Base-by-base conservation (phyloP, 495 filamentous ascomycete species). In the Tetracladium marchalianum region DNA sequence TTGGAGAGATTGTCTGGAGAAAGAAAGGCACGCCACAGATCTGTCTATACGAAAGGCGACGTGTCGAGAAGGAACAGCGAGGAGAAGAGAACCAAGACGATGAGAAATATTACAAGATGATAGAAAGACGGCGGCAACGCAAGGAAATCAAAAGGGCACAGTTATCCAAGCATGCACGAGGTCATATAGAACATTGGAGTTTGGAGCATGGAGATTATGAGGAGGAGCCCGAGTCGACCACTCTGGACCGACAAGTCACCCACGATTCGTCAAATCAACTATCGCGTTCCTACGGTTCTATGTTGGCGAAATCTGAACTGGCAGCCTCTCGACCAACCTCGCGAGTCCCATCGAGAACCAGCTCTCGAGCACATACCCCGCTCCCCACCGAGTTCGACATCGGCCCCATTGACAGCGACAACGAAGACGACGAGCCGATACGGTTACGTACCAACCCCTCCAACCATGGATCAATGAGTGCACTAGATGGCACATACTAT, bases 1-100 rank as follows among this genome's bases (percentile, higher is more conserved):
- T 86, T 17, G 90, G 92, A 39, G 93, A 99, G 63, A 86, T 99
- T 31, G 70, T 85, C 16, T 99, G 92, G 92, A 78, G 90, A 34
- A 88, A 82, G 59, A 82, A 85, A 58, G 90, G 85, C 2, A 66
- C 84, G 5, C 81, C 80, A 41, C 81, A 87, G 52, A 82, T 96
- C 47, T 82, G 85, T 47, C 68, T 77, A 10, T 79, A 89, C 47
- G 93, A 99, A 62, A 85, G 85, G 43, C 70, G 78, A 17, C 78
- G 90, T 18, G 67, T 87, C 43, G 80, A 90, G 50, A 75, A 80
- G 19, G 87, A 90, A 46, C 71, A 75, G 55, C 63, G 66, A 12
- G 83, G 84, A 18, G 71, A 76, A 11, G 58, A 71, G 37, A 68
- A 72, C 27, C 75, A 76, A 5, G 81, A 87, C 54, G 78, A 84